These are phyloP conservation scores for Hypoxylon perforatum DNA, from an alignment of 495 filamentous ascomycete species.

Conservation along the genomic window DNA sequence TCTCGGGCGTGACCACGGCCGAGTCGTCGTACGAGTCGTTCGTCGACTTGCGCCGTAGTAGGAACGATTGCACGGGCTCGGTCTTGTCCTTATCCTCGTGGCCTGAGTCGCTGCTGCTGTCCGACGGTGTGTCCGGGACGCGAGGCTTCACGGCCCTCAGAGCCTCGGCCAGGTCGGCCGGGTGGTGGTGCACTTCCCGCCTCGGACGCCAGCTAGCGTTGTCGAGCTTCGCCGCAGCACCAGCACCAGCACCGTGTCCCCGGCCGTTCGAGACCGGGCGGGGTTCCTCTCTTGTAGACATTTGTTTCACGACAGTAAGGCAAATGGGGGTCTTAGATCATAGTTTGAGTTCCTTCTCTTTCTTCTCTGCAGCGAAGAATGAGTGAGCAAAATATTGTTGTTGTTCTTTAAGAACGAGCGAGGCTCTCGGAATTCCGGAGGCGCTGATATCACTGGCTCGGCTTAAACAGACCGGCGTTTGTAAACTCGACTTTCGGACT, in stretches of 20 bases:
- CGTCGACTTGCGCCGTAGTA: slow-evolving; percentile 25
- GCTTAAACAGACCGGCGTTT: neutral
- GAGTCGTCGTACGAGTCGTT: slow-evolving; percentile 41
- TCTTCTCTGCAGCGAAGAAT: neutral
- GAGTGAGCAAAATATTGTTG: neutral
- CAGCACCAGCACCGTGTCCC: neutral
- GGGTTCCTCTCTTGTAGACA: slow-evolving; percentile 19
- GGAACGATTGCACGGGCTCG: slow-evolving; percentile 14
- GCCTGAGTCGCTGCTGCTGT: slow-evolving; percentile 35
- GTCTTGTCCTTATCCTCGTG: slow-evolving; percentile 24
- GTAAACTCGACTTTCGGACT: too few relatives aligned
- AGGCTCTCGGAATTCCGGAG: neutral
- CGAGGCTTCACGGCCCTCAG: slow-evolving; percentile 26
- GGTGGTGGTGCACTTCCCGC: slow-evolving; percentile 28
- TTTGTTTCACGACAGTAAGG: slow-evolving; percentile 9
- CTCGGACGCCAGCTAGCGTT: slow-evolving; percentile 9
- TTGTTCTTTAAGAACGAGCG: neutral
- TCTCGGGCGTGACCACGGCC: slow-evolving; percentile 31
- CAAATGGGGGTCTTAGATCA: neutral
- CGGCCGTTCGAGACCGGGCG: neutral
- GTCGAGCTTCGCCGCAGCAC: neutral
- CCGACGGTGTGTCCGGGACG: slow-evolving; percentile 31
- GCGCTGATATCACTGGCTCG: neutral
- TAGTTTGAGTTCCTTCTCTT: neutral
- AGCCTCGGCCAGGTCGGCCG: slow-evolving; percentile 28